Base-by-base conservation (phyloP, 345 rosid genomes). In the Euphorbia tirucalli region DNA sequence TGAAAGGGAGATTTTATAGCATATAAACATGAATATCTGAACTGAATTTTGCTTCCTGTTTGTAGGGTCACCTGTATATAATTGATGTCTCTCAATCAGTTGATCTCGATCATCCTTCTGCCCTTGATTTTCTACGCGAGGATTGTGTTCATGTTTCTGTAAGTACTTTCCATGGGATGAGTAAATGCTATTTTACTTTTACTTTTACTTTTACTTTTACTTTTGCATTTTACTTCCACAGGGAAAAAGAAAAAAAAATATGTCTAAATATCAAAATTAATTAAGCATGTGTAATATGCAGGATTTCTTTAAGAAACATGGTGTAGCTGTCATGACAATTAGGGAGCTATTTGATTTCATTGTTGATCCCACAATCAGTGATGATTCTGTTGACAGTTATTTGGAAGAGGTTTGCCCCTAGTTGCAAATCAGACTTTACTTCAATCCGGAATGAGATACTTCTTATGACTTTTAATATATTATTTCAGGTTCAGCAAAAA, bases 21-120 rank as follows among this genome's bases (percentile, higher is more conserved):
- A 39, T 71, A 30, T 18, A 22, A 32, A 11, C 22, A 14, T 10
- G 54, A 31, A 11, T 46, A 15, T 65, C 30, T 71, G 18, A 39
- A 21, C 54, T 28, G 22, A 10, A 15, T 57, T 48, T 24, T 27
- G 27, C 55, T 35, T 39, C 55, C 28, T 69, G n/a, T 67, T 76
- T 75, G 72, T 84, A 95, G 99, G 96, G 93, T 50, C 99, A 90
- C 79, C 84, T 95, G 69, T 83, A 90, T 69, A 88, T 95, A 58
- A 95, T 95, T 69, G 99, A 95, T 65, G 97, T 95, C 57, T 95
- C 99, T 31, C 97, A 95, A 79, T 41, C 96, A 10, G 99, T 95
- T 80, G 99, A 95, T 77, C 97, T 90, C 9, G 99, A 95, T 80
- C 97, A 92, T 74, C 99, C 97, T 37, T 93, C 82, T 68, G 89